phyloP scores from a whole-genome alignment of 148 eudicot genomes.

The Vaccinium corymbosum region DNA sequence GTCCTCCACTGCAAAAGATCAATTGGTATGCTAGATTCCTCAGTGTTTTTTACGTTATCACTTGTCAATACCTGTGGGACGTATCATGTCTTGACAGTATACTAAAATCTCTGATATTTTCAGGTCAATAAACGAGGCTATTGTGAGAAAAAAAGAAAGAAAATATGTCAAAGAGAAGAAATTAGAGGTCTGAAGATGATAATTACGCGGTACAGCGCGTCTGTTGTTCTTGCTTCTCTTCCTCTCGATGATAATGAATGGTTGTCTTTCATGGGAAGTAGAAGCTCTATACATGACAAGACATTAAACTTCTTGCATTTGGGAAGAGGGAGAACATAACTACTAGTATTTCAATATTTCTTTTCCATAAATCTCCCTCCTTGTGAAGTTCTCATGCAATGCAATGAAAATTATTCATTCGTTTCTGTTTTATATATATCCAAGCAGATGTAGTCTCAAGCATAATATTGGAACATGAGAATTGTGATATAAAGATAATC shows the following conservation, averaged over 20 bases:
- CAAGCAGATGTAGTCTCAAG: background rate
- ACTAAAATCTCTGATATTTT: background rate
- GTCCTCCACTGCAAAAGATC: slow-evolving; percentile 92
- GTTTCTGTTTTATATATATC: background rate
- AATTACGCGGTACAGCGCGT: background rate
- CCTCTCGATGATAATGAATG: background rate
- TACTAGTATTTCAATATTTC: background rate
- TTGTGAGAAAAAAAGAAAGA: background rate
- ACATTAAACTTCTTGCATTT: slow-evolving; percentile 14
- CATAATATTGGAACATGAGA: background rate
- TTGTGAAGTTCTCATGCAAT: background rate
- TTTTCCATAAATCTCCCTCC: background rate
- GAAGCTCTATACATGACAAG: slow-evolving; percentile 2
- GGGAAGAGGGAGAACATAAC: background rate
- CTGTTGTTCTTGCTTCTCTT: slow-evolving; percentile 14
- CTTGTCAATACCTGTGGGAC: background rate
- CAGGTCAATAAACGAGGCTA: slow-evolving; percentile 19
- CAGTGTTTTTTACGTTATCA: background rate
- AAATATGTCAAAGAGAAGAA: slow-evolving; percentile 10
- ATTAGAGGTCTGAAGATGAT: slow-evolving; percentile 24
- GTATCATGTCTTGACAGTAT: background rate
- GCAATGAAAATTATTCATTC: background rate
- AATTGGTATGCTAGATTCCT: slow-evolving; percentile 35
- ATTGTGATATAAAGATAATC: background rate
- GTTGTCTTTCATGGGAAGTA: background rate